phyloP scores from a whole-genome alignment of 1,139 yeast genomes.

The Yamadazyma kanchanaburiensis region DNA sequence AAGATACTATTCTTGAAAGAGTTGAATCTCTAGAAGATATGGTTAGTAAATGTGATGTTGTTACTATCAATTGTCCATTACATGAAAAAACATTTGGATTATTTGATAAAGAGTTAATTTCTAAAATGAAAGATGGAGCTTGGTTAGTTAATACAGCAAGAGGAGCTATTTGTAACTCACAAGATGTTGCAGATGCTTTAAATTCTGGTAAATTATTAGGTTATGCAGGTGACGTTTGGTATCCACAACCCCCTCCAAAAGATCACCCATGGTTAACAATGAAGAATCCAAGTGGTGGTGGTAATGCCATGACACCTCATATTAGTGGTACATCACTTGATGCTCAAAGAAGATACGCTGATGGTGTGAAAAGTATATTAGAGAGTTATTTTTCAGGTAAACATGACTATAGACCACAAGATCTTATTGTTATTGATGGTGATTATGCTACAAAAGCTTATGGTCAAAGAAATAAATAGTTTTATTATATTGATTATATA shows the following conservation, averaged over 20 bases:
- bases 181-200: constrained; percentile 76
- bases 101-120: constrained; percentile 62
- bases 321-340: constrained; percentile 77
- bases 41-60: constrained; percentile 68
- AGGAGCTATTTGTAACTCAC: constrained; percentile 72
- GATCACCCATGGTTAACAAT: constrained; percentile 77
- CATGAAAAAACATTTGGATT: constrained; percentile 68
- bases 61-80: constrained; percentile 76
- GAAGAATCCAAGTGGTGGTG: constrained; percentile 64
- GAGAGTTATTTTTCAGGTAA: constrained; percentile 59
- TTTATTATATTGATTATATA: neutral
- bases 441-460: constrained; percentile 73
- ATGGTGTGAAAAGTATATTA: constrained; percentile 65
- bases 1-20: constrained; percentile 46
- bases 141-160: constrained; percentile 82
- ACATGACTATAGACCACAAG: constrained; percentile 68
- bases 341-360: constrained; percentile 73
- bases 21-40: constrained; percentile 64
- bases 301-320: constrained; percentile 87
- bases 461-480: constrained; percentile 43
- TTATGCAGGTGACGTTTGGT: constrained; percentile 86
- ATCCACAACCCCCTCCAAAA: constrained; percentile 74
- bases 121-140: constrained; percentile 75
- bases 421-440: constrained; percentile 69
- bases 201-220: constrained; percentile 68